phyloP scores from a whole-genome alignment of 1,284 basidiomycete species.

The Cryptococcus neoformans region DNA sequence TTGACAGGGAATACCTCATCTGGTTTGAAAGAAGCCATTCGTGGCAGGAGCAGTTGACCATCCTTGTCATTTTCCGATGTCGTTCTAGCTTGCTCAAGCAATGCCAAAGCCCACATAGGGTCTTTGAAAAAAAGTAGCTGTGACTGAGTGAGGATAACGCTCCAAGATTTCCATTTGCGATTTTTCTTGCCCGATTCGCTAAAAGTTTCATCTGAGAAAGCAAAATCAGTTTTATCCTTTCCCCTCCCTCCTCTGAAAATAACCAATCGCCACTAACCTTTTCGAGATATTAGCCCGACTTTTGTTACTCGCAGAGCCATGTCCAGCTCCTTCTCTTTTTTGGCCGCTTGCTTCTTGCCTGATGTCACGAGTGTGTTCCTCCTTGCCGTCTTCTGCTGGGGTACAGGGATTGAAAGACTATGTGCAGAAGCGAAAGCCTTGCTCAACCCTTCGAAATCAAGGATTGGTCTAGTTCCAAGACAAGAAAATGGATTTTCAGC shows the following conservation, averaged over 20 bases:
- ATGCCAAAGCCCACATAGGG: constrained; percentile 60
- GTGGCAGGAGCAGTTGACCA: constrained; percentile 51
- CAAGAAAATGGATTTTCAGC: constrained; percentile 69
- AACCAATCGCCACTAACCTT: constrained; percentile 50
- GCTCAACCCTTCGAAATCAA: constrained; percentile 68
- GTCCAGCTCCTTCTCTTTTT: constrained; percentile 5
- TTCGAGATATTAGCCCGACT: constrained; percentile 75
- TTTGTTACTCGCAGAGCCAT: constrained; percentile 71
- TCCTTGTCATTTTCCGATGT: constrained; percentile 26
- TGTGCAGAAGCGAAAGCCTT: constrained; percentile 66
- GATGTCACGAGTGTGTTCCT: constrained; percentile 7
- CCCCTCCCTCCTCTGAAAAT: background rate
- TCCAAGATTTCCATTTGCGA: constrained; percentile 87
- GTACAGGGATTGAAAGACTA: constrained; percentile 10
- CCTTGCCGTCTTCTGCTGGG: constrained; percentile 1
- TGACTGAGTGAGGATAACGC: constrained; percentile 80
- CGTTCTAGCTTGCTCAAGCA: constrained; percentile 56
- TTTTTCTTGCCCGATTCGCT: constrained; percentile 71
- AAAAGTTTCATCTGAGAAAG: constrained; percentile 58
- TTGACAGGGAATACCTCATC: constrained; percentile 83
- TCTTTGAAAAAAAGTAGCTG: constrained; percentile 93
- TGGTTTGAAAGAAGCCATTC: constrained; percentile 66
- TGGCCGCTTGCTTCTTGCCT: constrained; percentile 1
- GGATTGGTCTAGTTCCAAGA: constrained; percentile 65
- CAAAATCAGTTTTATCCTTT: constrained; percentile 6